Evolutionary conservation across 2,329 filamentous ascomycete genomes (phyloP), one percentile per base, ranked within the genome.

Genomic region (Talaromyces rugulosus): DNA sequence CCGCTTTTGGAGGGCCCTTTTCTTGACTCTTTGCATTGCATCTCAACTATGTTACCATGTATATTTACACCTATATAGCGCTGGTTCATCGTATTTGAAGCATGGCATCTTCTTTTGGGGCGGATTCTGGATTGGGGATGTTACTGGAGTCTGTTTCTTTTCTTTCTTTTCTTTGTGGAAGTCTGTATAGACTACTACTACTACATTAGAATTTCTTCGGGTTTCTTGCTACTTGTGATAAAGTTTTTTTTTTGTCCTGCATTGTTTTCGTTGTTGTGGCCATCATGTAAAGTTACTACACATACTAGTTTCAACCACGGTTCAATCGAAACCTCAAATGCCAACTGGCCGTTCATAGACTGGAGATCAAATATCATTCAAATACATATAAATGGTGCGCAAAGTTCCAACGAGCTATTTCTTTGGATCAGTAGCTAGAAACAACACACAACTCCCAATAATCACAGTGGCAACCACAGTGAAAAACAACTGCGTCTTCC

Each of bases 401-500:
- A 23, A 28, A 12, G 18, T 23, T 8, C 23, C 7, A 53, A 8
- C 16, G 11, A 30, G 30, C 50, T 53, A 53, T 40, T 52, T 60
- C 53, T 66, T 64, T 16, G 68, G 70, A 66, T 77, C 73, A 5
- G 77, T 79, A 40, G 72, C 75, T 64, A 80, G 63, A 60, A 81
- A 77, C 62, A 80, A 64, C 28, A 78, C 73, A 66, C 78, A 81
- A 62, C 78, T 77, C 8, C 74, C 78, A 57, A 81, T 65, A 62
- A 81, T 81, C 9, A 74, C 75, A 4, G 69, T 68, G n/a, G 77
- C 77, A 8, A 80, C 74, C 27, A 80, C 66, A 5, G 72, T 73
- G 66, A 79, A 78, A n/a, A 96, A 90, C 50, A 88, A 75, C 73
- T 98, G 93, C 42, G 95, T 98, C 77, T 92, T 94, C 89, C 91